Evolutionary conservation across 2,329 filamentous ascomycete genomes (phyloP).

Genomic region (Fusarium albidum): DNA sequence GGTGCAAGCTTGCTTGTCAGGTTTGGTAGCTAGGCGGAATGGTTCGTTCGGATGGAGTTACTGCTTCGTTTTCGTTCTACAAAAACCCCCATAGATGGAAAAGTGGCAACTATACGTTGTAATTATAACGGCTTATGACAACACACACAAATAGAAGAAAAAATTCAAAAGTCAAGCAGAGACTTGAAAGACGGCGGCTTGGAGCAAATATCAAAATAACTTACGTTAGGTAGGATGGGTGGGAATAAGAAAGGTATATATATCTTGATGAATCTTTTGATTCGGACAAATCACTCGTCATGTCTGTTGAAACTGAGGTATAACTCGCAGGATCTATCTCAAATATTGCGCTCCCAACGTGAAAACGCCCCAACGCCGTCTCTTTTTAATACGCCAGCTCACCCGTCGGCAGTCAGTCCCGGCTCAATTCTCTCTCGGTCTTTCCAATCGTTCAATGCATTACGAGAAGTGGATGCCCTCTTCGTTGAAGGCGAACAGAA

Average conservation of each 20-base stretch:
- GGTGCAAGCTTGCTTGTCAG: constrained; percentile 19
- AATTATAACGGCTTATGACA: constrained; percentile 46
- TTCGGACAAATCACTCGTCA: constrained; percentile 9
- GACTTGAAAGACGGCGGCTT: constrained; percentile 28
- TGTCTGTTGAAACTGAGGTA: constrained; percentile 20
- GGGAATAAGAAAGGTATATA: constrained; percentile 15
- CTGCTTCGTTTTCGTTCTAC: constrained; percentile 39
- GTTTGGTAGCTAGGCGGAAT: constrained; percentile 7
- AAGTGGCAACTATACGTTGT: constrained; percentile 43
- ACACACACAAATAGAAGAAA: constrained; percentile 32
- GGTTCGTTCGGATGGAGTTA: constrained; percentile 29
- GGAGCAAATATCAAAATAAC: constrained; percentile 35
- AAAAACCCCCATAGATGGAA: constrained; percentile 43
- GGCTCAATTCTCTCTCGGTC: constrained; percentile 5
- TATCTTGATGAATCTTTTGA: constrained; percentile 20
- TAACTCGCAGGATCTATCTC: constrained; percentile 21
- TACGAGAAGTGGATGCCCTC: constrained; percentile 92
- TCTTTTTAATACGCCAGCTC: constrained; percentile 21
- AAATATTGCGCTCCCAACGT: constrained; percentile 9
- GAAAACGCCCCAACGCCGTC: constrained; percentile 31
- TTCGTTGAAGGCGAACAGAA: constrained; percentile 85
- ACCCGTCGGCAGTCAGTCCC: not conserved
- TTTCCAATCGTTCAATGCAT: constrained; percentile 27
- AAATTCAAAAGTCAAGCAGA: constrained; percentile 22
- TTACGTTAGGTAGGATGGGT: not conserved